Percentiles rank a stretch among this genome's conserved stretches.
Evolutionary conservation across 139 green algal genomes (phyloP).

Genomic region (Mesostigma viride): DNA sequence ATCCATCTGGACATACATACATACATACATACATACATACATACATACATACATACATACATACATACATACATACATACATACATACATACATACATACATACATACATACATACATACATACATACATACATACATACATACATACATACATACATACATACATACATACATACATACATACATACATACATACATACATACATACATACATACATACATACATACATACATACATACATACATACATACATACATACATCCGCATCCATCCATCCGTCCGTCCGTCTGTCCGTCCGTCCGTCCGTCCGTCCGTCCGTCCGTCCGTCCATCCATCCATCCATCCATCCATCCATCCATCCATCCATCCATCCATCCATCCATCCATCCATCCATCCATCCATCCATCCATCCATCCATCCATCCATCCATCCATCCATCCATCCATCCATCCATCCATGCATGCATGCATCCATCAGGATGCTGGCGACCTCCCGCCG

Average conservation of each 20-base stretch:
- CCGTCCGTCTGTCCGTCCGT: too few species aligned
- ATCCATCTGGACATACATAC: conserved; percentile 1
- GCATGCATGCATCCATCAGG: too few species aligned
- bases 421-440: too few species aligned
- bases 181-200: conserved; percentile 9
- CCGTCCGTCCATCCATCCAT: too few species aligned
- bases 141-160: conserved; percentile 1
- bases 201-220: neutral
- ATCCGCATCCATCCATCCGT: too few species aligned
- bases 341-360: too few species aligned
- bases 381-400: too few species aligned
- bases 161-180: conserved; percentile 14
- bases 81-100: conserved; percentile 24
- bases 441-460: too few species aligned
- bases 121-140: conserved; percentile 22
- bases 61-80: conserved; percentile 8
- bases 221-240: conserved; percentile 9
- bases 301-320: too few species aligned
- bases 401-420: too few species aligned
- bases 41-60: conserved; percentile 14
- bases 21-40: conserved; percentile 21
- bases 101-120: conserved; percentile 23
- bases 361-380: too few species aligned
- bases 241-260: neutral
- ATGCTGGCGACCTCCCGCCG: too few species aligned